Evolutionary conservation across 139 green algal genomes (phyloP).

Genomic region (Micromonas pusilla): DNA sequence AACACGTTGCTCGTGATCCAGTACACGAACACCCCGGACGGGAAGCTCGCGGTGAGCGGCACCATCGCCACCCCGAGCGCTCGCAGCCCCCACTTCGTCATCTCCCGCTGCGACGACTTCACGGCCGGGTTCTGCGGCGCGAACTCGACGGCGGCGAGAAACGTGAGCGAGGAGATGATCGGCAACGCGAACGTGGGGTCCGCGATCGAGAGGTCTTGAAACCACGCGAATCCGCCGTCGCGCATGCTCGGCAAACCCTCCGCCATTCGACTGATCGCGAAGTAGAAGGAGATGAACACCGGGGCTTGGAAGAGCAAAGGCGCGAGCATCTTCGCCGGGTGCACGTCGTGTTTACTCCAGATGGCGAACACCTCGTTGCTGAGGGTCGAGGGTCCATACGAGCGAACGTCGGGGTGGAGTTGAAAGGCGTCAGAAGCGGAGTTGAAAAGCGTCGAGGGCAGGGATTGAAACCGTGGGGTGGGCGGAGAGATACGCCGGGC

Average conservation of each 20-base stretch:
- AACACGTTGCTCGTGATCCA: slow-evolving; percentile 52
- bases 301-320: slow-evolving; percentile 48
- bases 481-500: too few species aligned
- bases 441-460: too few species aligned
- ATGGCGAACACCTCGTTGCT: slow-evolving; percentile 35
- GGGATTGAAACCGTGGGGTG: too few species aligned
- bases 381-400: too few species aligned
- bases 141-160: slow-evolving; percentile 66
- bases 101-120: slow-evolving; percentile 1
- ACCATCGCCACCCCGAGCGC: slow-evolving; percentile 56
- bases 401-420: too few species aligned
- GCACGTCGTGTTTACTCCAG: slow-evolving; percentile 52
- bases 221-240: slow-evolving; percentile 71
- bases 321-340: slow-evolving; percentile 50
- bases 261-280: slow-evolving; percentile 35
- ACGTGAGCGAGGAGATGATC: slow-evolving; percentile 52
- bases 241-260: slow-evolving; percentile 41
- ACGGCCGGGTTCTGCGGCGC: slow-evolving; percentile 52
- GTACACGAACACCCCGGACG: slow-evolving; percentile 48
- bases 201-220: slow-evolving; percentile 67
- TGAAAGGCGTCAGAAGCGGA: too few species aligned
- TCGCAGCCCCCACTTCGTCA: slow-evolving; percentile 64
- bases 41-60: slow-evolving; percentile 51
- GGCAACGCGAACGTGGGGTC: slow-evolving; percentile 74
- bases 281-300: slow-evolving; percentile 67